A percentile compares a stretch with the other conserved stretches of the same genome.
phyloP scores from a whole-genome alignment of 2,329 filamentous ascomycete species.

The Pseudomassariella vexata region DNA sequence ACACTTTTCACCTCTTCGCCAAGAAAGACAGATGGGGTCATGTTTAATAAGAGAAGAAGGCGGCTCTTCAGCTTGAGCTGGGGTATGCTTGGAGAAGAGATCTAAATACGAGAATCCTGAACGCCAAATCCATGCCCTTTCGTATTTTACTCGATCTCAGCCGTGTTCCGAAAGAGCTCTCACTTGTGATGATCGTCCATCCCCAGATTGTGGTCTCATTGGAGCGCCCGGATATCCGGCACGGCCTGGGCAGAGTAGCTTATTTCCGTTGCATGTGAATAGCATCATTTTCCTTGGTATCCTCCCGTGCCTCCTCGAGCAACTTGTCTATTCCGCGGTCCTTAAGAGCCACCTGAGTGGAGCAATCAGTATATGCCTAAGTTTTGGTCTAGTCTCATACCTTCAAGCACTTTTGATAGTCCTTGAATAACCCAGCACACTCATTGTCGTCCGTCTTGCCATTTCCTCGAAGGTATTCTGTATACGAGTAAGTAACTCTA shows the following conservation, averaged over 20 bases:
- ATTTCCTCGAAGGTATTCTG: conserved; percentile 85
- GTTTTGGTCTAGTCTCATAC: conserved; percentile 42
- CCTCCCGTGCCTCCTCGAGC: conserved; percentile 83
- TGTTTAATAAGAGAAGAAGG: no score
- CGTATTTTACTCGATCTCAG: background rate
- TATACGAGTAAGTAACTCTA: conserved; percentile 10
- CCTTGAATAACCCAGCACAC: conserved; percentile 77
- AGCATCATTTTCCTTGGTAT: conserved; percentile 81
- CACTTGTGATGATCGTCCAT: no score
- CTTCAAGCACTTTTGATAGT: conserved; percentile 81
- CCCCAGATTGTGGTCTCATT: no score
- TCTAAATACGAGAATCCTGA: conserved; percentile 7
- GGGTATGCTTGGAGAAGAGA: conserved; percentile 4
- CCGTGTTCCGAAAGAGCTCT: background rate
- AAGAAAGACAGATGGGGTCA: no score
- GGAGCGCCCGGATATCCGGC: conserved; percentile 18
- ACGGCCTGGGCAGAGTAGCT: no score
- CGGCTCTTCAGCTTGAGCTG: conserved; percentile 2
- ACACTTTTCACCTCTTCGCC: no score
- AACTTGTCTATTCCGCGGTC: conserved; percentile 88
- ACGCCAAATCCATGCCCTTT: conserved; percentile 7
- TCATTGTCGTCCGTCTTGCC: conserved; percentile 72
- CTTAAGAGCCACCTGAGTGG: conserved; percentile 82
- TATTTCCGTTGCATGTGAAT: conserved; percentile 52
- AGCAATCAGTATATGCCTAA: conserved; percentile 7